Percentiles rank a stretch among this genome's conserved stretches.
Conservation (phyloP, 306 rosid genomes). For the Gynostemma pentaphyllum region DNA sequence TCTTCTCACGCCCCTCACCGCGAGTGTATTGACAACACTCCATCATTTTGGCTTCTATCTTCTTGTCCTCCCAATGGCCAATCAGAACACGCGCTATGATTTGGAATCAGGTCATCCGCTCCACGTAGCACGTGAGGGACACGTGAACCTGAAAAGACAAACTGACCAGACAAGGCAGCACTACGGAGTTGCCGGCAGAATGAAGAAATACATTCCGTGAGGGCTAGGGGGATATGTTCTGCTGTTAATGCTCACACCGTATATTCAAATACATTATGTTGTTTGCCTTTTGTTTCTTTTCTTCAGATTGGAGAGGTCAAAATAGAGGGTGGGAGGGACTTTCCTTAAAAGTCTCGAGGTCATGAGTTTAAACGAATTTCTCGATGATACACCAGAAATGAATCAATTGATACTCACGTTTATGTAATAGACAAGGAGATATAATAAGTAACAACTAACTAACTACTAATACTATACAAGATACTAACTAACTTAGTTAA, state of each 20-base stretch:
- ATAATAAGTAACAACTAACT: no score
- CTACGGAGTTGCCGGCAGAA: not conserved
- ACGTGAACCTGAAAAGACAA: not conserved
- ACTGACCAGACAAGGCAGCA: not conserved
- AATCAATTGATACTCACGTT: no score
- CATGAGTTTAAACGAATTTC: no score
- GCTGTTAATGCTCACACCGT: not conserved
- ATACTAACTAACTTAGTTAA: no score
- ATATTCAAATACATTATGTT: not conserved
- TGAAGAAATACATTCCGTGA: not conserved
- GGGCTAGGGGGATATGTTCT: not conserved
- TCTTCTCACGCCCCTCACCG: not conserved
- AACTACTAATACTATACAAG: no score
- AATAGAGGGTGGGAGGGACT: no score
- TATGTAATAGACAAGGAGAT: no score
- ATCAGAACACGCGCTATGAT: slow-evolving; percentile 2
- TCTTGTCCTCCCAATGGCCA: not conserved
- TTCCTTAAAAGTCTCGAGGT: no score
- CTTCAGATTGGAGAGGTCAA: no score
- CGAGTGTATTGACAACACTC: not conserved
- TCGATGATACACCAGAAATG: no score
- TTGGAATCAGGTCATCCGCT: not conserved
- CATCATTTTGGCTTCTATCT: not conserved
- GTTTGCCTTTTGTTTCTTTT: not conserved
- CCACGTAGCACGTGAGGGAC: not conserved